These are phyloP conservation scores for Aureoboletus auriporus DNA, from an alignment of 768 basidiomycete genomes.

Conservation along the genomic window DNA sequence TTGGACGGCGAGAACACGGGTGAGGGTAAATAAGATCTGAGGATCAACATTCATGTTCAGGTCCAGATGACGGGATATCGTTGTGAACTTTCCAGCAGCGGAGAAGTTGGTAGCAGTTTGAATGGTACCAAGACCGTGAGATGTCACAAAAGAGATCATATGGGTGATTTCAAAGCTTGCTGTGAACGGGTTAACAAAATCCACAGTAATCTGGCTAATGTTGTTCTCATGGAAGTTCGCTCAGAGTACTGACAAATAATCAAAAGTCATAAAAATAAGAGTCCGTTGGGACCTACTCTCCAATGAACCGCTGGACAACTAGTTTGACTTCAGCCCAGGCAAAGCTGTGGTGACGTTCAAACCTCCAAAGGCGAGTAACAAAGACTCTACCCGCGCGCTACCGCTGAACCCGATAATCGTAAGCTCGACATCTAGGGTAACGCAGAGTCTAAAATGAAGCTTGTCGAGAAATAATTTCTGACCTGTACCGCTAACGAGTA, in stretches of 20 bases:
- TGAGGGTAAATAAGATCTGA: slow-evolving; percentile 63
- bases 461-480: not conserved
- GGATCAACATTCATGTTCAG: slow-evolving; percentile 69
- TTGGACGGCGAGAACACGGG: slow-evolving; percentile 60
- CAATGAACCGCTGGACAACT: slow-evolving; percentile 55
- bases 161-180: slow-evolving; percentile 52
- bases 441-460: not conserved
- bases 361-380: slow-evolving; percentile 57
- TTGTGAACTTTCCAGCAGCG: slow-evolving; percentile 49
- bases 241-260: slow-evolving; percentile 43
- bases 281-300: slow-evolving; percentile 34
- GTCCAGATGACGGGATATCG: slow-evolving; percentile 53
- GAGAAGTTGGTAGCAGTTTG: slow-evolving; percentile 47
- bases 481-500: slow-evolving; percentile 64
- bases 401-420: slow-evolving; percentile 54
- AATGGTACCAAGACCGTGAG: slow-evolving; percentile 64
- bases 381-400: slow-evolving; percentile 56
- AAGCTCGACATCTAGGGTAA: slow-evolving; percentile 46
- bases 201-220: slow-evolving; percentile 60
- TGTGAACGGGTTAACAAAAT: slow-evolving; percentile 65
- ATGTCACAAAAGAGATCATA: slow-evolving; percentile 57
- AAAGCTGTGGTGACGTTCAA: slow-evolving; percentile 53
- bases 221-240: slow-evolving; percentile 62
- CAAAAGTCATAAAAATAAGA: not conserved
- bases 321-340: slow-evolving; percentile 54